Conservation (phyloP, 345 rosid species). For the Xanthoceras sorbifolium region DNA sequence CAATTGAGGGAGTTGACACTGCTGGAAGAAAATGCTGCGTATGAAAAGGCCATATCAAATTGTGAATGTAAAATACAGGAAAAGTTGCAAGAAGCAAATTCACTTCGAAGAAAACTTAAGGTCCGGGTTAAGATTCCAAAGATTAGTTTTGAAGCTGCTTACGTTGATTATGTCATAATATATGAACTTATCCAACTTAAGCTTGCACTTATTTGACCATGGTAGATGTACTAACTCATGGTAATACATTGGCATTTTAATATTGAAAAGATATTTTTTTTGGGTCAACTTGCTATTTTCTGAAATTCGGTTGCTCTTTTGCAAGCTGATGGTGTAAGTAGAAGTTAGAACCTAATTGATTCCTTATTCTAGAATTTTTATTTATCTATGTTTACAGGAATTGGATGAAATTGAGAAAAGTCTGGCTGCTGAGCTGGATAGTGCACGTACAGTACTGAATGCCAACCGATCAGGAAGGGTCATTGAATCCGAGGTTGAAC, state of each 20-base stretch:
- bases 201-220: background rate
- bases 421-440: constrained; percentile 56
- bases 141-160: background rate
- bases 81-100: constrained; percentile 64
- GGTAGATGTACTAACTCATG: background rate
- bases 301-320: background rate
- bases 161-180: background rate
- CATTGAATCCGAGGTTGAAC: constrained; percentile 30
- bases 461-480: constrained; percentile 33
- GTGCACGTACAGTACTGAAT: constrained; percentile 37
- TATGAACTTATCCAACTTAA: background rate
- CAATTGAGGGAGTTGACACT: constrained; percentile 80
- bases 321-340: constrained; percentile 3
- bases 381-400: constrained; percentile 48
- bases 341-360: background rate
- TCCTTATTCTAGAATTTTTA: constrained; percentile 9
- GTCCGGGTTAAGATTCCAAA: constrained; percentile 36
- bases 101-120: constrained; percentile 59
- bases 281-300: constrained; percentile 6
- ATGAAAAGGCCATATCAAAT: constrained; percentile 75
- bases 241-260: background rate
- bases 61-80: constrained; percentile 71
- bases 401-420: constrained; percentile 59
- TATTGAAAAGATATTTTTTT: background rate
- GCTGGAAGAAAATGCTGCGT: constrained; percentile 72